Evolutionary conservation across 768 basidiomycete genomes (phyloP).

Genomic region (Boletus tomentosulus): DNA sequence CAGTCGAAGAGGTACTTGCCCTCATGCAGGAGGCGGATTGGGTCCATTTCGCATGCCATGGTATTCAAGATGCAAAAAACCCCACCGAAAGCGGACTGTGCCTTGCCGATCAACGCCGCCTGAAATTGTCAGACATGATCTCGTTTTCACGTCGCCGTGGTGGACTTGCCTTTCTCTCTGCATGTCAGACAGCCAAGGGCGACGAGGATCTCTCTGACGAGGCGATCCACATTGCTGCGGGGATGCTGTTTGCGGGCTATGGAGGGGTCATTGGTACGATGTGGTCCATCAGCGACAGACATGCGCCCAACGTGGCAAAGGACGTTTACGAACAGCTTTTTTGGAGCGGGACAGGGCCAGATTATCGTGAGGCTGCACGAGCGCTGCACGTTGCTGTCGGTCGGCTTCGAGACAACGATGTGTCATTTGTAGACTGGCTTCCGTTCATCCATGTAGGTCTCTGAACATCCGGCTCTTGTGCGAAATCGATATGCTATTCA

Average conservation of each 20-base stretch:
- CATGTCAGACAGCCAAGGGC: conserved; percentile 42
- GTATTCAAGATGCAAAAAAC: conserved; percentile 14
- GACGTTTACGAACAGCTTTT: conserved; percentile 24
- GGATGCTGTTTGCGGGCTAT: conserved; percentile 33
- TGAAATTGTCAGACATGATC: conserved; percentile 4
- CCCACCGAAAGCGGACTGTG: conserved; percentile 18
- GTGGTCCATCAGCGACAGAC: conserved; percentile 40
- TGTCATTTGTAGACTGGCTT: not conserved
- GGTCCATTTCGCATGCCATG: conserved; percentile 32
- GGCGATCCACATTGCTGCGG: conserved; percentile 40
- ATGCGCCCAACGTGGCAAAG: conserved; percentile 33
- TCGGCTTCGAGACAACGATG: not conserved
- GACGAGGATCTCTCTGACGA: conserved; percentile 33
- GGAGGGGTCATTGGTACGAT: conserved; percentile 37
- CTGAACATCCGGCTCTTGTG: too few relatives aligned
- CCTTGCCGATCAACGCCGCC: conserved; percentile 7
- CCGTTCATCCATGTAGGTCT: too few relatives aligned
- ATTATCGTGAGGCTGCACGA: not conserved
- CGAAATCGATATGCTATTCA: too few relatives aligned
- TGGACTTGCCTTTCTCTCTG: conserved; percentile 42
- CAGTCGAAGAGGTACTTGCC: not conserved
- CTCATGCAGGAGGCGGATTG: conserved; percentile 3
- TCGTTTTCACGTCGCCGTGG: conserved; percentile 11
- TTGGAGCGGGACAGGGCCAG: not conserved
- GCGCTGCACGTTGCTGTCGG: not conserved